phyloP scores from a whole-genome alignment of 768 basidiomycete species.

The Lactifluus rugatus region DNA sequence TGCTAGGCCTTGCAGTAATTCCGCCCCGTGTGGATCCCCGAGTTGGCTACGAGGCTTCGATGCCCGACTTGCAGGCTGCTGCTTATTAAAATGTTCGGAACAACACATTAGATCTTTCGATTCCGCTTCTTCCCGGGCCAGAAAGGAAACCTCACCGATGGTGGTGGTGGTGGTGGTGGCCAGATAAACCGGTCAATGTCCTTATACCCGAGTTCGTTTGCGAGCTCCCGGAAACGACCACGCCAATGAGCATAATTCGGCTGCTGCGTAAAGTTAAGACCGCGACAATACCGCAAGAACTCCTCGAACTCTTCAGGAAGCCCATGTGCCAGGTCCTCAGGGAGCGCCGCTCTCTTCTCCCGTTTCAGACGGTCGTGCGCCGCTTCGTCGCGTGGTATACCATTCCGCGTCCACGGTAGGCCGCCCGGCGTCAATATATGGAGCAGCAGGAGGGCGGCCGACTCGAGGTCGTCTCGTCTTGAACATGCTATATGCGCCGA shows the following conservation, averaged over 20 bases:
- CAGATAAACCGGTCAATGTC: slow-evolving; percentile 56
- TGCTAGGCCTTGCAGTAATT: slow-evolving; percentile 9
- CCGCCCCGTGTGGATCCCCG: background rate
- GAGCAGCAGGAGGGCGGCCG: slow-evolving; percentile 68
- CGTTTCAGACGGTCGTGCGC: slow-evolving; percentile 54
- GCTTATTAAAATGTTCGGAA: background rate
- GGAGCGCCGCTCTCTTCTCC: slow-evolving; percentile 49
- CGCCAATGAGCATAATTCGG: slow-evolving; percentile 63
- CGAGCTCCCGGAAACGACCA: slow-evolving; percentile 55
- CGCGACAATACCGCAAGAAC: slow-evolving; percentile 61
- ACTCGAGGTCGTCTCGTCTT: slow-evolving; percentile 71
- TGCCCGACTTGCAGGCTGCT: background rate
- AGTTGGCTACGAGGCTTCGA: slow-evolving; percentile 19
- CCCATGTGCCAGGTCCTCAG: slow-evolving; percentile 60
- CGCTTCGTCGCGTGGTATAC: slow-evolving; percentile 61
- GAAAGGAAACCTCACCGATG: slow-evolving; percentile 23
- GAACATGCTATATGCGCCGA: slow-evolving; percentile 49
- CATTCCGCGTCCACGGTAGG: slow-evolving; percentile 69
- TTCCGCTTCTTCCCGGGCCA: background rate
- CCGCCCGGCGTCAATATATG: slow-evolving; percentile 71
- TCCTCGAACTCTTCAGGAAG: slow-evolving; percentile 68
- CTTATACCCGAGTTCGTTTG: slow-evolving; percentile 47
- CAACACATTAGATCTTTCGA: background rate
- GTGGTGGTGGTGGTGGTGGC: slow-evolving; percentile 41
- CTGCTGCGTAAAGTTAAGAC: slow-evolving; percentile 54